These are phyloP conservation scores for Xerocomellus dryophilus DNA, from an alignment of 768 basidiomycete genomes.

Conservation along the genomic window DNA sequence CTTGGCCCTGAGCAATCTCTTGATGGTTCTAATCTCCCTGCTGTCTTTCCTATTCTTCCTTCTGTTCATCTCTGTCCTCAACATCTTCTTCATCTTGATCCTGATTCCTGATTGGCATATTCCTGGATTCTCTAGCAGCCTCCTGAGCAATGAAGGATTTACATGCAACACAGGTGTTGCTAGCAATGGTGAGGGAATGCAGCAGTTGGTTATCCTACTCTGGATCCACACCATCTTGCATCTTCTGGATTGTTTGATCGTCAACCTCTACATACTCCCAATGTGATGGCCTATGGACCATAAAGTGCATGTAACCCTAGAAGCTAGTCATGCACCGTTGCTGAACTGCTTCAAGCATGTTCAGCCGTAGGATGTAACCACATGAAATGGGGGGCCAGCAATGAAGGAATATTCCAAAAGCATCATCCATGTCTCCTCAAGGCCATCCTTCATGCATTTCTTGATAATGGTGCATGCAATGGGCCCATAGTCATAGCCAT, in stretches of 20 bases:
- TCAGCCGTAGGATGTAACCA: background rate
- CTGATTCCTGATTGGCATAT: no score
- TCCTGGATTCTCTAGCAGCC: no score
- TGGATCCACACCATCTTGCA: background rate
- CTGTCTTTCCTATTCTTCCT: no score
- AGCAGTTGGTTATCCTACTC: background rate
- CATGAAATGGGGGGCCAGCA: background rate
- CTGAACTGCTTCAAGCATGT: background rate
- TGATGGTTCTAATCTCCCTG: no score
- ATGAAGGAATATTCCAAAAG: no score
- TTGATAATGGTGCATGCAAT: background rate
- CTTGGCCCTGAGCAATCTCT: no score
- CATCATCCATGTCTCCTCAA: background rate
- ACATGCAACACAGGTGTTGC: background rate
- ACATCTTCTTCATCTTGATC: no score
- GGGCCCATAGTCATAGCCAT: slow-evolving; percentile 10
- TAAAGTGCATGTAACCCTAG: background rate
- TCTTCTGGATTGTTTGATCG: background rate
- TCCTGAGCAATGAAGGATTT: background rate
- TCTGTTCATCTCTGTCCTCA: no score
- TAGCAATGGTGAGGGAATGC: background rate
- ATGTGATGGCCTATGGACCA: background rate
- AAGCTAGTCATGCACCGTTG: background rate
- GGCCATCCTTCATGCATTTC: background rate
- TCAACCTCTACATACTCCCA: background rate